Conservation (phyloP, 768 basidiomycete species). For the Pulveroboletus sp. region DNA sequence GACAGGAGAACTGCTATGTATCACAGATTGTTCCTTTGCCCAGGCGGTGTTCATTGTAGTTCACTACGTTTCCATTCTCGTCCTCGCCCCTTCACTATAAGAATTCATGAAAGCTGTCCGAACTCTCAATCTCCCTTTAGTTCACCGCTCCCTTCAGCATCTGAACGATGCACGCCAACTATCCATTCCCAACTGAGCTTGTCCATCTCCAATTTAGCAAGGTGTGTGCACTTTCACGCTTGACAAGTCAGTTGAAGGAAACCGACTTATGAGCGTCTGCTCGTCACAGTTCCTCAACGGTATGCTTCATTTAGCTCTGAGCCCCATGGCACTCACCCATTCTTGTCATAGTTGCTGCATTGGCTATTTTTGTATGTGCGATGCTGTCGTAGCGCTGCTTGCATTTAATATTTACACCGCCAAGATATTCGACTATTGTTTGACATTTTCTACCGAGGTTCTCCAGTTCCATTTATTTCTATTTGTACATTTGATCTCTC, state of each 20-base stretch:
- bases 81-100: too few relatives aligned
- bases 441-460: constrained; percentile 24
- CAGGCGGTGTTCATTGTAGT: too few relatives aligned
- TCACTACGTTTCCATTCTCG: too few relatives aligned
- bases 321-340: background rate
- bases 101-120: too few relatives aligned
- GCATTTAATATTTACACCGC: background rate
- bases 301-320: background rate
- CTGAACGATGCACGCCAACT: too few relatives aligned
- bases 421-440: constrained; percentile 21
- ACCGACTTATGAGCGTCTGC: background rate
- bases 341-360: constrained; percentile 12
- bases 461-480: background rate
- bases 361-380: constrained; percentile 14
- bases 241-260: background rate
- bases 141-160: too few relatives aligned
- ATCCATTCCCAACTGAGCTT: constrained; percentile 3
- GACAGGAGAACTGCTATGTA: too few relatives aligned
- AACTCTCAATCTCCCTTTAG: too few relatives aligned
- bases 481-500: background rate
- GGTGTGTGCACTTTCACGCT: constrained; percentile 5
- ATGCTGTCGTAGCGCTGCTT: background rate
- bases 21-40: too few relatives aligned
- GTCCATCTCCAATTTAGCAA: constrained; percentile 17
- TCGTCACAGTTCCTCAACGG: constrained; percentile 17